Conservation (phyloP, 306 rosid species). For the Prunus dulcis region DNA sequence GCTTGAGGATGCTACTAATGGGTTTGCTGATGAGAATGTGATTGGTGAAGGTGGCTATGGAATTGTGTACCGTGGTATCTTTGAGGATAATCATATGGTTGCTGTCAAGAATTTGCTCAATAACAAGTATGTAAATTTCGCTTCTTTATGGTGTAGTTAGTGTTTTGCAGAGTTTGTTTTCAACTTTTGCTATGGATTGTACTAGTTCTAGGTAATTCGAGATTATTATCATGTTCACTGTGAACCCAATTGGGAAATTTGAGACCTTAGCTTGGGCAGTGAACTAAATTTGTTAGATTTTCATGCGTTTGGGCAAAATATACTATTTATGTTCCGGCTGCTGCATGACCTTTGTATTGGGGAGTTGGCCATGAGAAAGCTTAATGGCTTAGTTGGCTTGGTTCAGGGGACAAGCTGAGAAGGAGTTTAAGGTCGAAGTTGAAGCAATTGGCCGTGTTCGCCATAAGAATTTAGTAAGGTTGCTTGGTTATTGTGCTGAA, state of each 20-base stretch:
- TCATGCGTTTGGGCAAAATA: background rate
- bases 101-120: constrained; percentile 59
- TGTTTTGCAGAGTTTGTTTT: background rate
- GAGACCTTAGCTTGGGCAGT: background rate
- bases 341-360: background rate
- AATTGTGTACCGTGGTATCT: constrained; percentile 55
- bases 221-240: background rate
- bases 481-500: constrained; percentile 66
- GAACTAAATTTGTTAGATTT: background rate
- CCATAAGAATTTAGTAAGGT: constrained; percentile 61
- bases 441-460: constrained; percentile 72
- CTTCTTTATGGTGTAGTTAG: background rate
- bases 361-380: constrained; percentile 4
- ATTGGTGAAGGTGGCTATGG: constrained; percentile 73
- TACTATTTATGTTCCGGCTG: background rate
- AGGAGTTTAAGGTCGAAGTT: constrained; percentile 65
- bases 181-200: background rate
- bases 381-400: constrained; percentile 3
- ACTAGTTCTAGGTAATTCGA: background rate
- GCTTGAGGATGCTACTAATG: constrained; percentile 50
- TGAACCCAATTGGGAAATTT: constrained; percentile 9
- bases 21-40: constrained; percentile 59
- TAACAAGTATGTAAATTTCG: constrained; percentile 35
- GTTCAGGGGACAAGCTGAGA: constrained; percentile 65
- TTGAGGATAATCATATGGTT: constrained; percentile 39